These are phyloP conservation scores for Priceomyces castillae DNA, from an alignment of 805 yeast genomes.

Conservation along the genomic window DNA sequence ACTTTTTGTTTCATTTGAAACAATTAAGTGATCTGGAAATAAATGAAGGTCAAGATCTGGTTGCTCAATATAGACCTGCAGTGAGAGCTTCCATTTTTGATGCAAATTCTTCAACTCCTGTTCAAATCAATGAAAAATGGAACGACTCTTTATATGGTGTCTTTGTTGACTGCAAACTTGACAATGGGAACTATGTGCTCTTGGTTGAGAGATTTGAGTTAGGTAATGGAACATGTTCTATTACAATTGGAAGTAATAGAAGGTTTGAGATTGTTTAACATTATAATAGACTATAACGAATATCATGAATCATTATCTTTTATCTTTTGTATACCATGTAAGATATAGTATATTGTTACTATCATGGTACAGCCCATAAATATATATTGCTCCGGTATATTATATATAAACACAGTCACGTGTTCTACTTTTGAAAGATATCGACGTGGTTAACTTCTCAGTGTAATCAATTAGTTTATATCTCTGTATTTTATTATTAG, in stretches of 20 bases:
- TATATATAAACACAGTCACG: no score
- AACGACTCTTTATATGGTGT: constrained; percentile 44
- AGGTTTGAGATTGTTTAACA: constrained; percentile 8
- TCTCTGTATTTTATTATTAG: background rate
- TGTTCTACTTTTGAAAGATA: background rate
- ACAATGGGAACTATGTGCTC: constrained; percentile 33
- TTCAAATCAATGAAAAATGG: constrained; percentile 38
- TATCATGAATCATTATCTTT: no score
- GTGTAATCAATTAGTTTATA: background rate
- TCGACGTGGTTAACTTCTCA: background rate
- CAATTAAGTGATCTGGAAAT: constrained; percentile 14
- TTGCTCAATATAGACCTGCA: constrained; percentile 42
- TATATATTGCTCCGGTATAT: no score
- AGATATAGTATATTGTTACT: background rate
- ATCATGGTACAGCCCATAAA: no score
- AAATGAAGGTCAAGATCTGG: constrained; percentile 7
- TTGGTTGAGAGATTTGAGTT: constrained; percentile 50
- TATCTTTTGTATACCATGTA: no score
- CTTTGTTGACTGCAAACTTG: constrained; percentile 31
- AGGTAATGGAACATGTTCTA: constrained; percentile 39
- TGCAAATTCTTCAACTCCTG: constrained; percentile 22
- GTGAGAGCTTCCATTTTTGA: constrained; percentile 45
- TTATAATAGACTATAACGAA: no score
- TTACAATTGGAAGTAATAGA: constrained; percentile 35
- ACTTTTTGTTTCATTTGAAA: constrained; percentile 24